Base-by-base conservation (phyloP, 352 stramenopile genomes). In the Phytophthora fragariaefolia region DNA sequence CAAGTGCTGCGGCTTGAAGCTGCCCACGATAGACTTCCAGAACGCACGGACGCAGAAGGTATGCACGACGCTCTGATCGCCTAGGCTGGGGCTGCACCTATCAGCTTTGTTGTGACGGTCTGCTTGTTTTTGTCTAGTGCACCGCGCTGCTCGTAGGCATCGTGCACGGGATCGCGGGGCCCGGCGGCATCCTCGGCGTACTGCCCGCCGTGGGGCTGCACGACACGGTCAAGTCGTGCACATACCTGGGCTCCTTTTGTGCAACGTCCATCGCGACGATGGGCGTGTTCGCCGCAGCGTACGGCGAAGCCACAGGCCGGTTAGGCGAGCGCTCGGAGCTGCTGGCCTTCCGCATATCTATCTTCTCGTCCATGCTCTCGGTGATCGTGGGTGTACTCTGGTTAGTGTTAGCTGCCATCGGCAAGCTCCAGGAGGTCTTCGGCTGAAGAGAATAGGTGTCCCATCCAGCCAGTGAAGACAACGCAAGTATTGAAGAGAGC, bases 171-270 rank as follows among this genome's bases (percentile, higher is more conserved):
- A 88, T 98, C 40, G 91, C 93, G 4, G 85, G 85, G 0, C 83
- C 85, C 8, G 85, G 83, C 34, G 84, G 85, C 30, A 91, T 93
- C 58, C 74, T 98, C 26, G 92, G 91, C 51, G 88, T 98, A 27
- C 82, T 98, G 30, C 93, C 93, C 24, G 91, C 92, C 0, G 86
- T 98, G 2, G 85, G 96, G 34, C 73, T 98, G 28, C 88, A 96
- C 60, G 74, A 97, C 64, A 84, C 74, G 28, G 32, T 77, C 70
- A 87, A 97, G 60, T 94, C 89, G 46, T 68, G 82, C 34, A 76
- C 91, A 60, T 98, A 98, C 74, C 68, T 98, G 26, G 80, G 83
- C 6, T 93, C 88, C 7, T 98, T 98, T 69, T 98, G 92, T 64
- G 30, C 90, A 4, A 94, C 80, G 34, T 93, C 79, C 26, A 97